Conservation (phyloP, 2,329 filamentous ascomycete species). For the Blumeria hordei region DNA sequence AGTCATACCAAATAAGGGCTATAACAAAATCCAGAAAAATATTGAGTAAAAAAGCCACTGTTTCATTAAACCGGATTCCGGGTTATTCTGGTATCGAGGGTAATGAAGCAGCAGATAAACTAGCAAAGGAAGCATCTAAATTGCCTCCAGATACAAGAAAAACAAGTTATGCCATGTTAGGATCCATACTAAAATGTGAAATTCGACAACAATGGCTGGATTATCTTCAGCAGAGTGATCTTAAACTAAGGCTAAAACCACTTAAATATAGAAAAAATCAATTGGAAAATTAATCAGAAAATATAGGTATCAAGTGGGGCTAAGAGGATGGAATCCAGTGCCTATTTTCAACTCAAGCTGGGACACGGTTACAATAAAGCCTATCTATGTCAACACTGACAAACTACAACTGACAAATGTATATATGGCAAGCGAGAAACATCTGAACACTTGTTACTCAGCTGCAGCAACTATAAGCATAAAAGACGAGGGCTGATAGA, state of each 20-base stretch:
- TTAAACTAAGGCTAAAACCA: neutral
- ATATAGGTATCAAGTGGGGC: neutral
- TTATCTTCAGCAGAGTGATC: too few species aligned
- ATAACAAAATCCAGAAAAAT: too few species aligned
- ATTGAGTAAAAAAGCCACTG: too few species aligned
- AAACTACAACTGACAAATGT: neutral
- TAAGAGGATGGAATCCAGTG: neutral
- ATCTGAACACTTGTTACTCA: neutral
- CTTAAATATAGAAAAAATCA: neutral
- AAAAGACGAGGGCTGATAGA: too few species aligned
- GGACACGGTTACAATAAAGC: neutral
- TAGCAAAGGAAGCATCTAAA: neutral
- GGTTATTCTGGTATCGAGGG: neutral
- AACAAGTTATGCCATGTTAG: neutral
- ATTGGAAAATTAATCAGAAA: neutral
- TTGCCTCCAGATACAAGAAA: neutral
- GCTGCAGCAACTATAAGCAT: too few species aligned
- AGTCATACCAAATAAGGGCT: neutral
- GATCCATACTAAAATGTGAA: too few species aligned
- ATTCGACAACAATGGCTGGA: too few species aligned
- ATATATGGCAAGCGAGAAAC: neutral
- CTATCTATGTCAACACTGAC: neutral
- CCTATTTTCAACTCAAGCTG: neutral
- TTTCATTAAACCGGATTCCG: neutral
- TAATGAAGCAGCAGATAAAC: neutral